A percentile compares a stretch with the other conserved stretches of the same genome.
phyloP scores from a whole-genome alignment of 352 stramenopile genomes.

The Pythium insidiosum region DNA sequence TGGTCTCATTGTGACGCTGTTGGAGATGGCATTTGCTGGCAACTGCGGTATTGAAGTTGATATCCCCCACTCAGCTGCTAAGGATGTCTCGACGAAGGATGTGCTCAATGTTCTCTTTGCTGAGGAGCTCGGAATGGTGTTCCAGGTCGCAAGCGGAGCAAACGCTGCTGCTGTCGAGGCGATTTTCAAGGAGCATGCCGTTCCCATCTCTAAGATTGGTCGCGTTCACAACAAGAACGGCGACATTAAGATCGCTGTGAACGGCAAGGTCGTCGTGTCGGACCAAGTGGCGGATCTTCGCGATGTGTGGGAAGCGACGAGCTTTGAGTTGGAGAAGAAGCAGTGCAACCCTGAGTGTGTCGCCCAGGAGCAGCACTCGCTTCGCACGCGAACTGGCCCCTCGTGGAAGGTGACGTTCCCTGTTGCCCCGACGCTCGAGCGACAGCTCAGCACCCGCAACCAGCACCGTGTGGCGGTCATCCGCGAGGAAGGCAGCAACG shows the following conservation, averaged over 20 bases:
- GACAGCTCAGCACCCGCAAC: constrained; percentile 64
- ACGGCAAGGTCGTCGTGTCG: constrained; percentile 69
- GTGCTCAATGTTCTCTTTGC: constrained; percentile 88
- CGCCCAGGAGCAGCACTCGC: constrained; percentile 87
- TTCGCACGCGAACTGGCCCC: constrained; percentile 84
- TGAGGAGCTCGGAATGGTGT: constrained; percentile 96
- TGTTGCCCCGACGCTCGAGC: constrained; percentile 73
- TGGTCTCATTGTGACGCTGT: constrained; percentile 91
- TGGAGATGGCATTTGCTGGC: constrained; percentile 99
- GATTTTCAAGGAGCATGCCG: constrained; percentile 74
- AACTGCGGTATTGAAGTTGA: constrained; percentile 95
- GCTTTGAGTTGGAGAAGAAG: constrained; percentile 96
- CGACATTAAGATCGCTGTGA: constrained; percentile 88
- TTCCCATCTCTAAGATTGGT: constrained; percentile 89
- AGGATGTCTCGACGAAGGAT: constrained; percentile 43
- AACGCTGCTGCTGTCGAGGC: constrained; percentile 66
- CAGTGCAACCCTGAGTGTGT: constrained; percentile 97
- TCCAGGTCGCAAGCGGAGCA: constrained; percentile 87
- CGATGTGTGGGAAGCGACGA: constrained; percentile 98
- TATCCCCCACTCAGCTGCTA: constrained; percentile 42
- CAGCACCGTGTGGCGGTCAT: constrained; percentile 95
- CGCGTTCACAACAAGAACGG: constrained; percentile 68
- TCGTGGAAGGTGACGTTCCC: constrained; percentile 88
- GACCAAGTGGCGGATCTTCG: constrained; percentile 83
- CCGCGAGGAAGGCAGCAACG: constrained; percentile 98